Conservation (phyloP, 371 early-diverging fungal genomes). For the Mortierella sp. region DNA sequence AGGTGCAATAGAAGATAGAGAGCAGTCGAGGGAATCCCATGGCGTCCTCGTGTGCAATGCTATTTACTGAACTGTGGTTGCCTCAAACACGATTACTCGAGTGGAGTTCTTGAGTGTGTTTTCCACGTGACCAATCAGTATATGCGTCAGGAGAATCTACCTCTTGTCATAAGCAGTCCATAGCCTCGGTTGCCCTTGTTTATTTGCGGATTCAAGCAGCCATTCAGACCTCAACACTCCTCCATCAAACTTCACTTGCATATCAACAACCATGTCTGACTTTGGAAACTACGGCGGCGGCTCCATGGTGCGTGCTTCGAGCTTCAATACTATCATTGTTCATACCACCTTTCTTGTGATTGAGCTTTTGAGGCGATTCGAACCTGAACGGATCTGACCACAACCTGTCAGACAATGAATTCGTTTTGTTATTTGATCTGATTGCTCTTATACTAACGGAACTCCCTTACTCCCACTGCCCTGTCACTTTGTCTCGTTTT, state of each 20-base stretch:
- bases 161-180: conserved; percentile 2
- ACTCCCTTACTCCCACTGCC: neutral
- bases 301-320: conserved; percentile 47
- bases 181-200: neutral
- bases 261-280: conserved; percentile 51
- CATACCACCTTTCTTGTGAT: neutral
- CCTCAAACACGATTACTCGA: no score
- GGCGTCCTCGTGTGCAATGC: neutral
- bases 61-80: neutral
- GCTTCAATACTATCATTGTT: neutral
- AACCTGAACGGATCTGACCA: neutral
- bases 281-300: conserved; percentile 55
- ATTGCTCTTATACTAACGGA: neutral
- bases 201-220: conserved; percentile 7
- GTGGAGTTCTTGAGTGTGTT: neutral
- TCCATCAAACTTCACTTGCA: neutral
- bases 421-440: neutral
- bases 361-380: neutral
- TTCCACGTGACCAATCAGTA: neutral
- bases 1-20: conserved; percentile 87
- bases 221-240: neutral
- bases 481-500: neutral
- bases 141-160: neutral
- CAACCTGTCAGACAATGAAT: neutral
- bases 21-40: conserved; percentile 82